Evolutionary conservation across 352 stramenopile genomes (phyloP).

Genomic region (Globisporangium heterothallicum): DNA sequence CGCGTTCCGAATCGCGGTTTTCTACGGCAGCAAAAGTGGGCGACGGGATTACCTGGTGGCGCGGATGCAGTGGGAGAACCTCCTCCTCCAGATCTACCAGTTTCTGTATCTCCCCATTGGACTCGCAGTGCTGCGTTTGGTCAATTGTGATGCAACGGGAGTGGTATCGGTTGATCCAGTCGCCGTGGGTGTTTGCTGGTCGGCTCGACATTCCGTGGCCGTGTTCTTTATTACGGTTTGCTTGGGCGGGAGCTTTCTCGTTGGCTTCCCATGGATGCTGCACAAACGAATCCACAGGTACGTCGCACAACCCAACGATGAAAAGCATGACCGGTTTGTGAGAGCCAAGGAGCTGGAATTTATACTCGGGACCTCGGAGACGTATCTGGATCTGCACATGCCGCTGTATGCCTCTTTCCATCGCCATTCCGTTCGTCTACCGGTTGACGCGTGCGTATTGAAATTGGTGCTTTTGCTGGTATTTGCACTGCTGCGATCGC

Average conservation of each 20-base stretch:
- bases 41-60: slow-evolving; percentile 22
- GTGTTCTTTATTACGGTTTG: slow-evolving; percentile 27
- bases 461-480: slow-evolving; percentile 46
- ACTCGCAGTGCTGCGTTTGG: slow-evolving; percentile 43
- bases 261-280: slow-evolving; percentile 40
- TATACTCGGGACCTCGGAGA: slow-evolving; percentile 44
- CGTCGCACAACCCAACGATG: slow-evolving; percentile 21
- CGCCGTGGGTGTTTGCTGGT: slow-evolving; percentile 23
- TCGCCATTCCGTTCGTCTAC: slow-evolving; percentile 20
- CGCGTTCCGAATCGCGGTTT: slow-evolving; percentile 1
- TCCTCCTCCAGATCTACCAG: slow-evolving; percentile 39
- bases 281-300: slow-evolving; percentile 22
- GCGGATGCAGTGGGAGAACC: slow-evolving; percentile 32
- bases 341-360: slow-evolving; percentile 49
- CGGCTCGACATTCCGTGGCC: slow-evolving; percentile 18
- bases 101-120: slow-evolving; percentile 56
- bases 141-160: slow-evolving; percentile 45
- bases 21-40: slow-evolving; percentile 16
- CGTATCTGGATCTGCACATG: slow-evolving; percentile 55
- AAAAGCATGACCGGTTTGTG: slow-evolving; percentile 46
- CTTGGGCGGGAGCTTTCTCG: slow-evolving; percentile 38
- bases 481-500: slow-evolving; percentile 49
- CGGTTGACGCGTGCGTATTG: slow-evolving; percentile 33
- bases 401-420: slow-evolving; percentile 44
- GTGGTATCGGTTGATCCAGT: slow-evolving; percentile 42